Evolutionary conservation across 1,284 basidiomycete genomes (phyloP), one percentile per base, ranked within the genome.

Genomic region (Paramarasmius palmivorus): DNA sequence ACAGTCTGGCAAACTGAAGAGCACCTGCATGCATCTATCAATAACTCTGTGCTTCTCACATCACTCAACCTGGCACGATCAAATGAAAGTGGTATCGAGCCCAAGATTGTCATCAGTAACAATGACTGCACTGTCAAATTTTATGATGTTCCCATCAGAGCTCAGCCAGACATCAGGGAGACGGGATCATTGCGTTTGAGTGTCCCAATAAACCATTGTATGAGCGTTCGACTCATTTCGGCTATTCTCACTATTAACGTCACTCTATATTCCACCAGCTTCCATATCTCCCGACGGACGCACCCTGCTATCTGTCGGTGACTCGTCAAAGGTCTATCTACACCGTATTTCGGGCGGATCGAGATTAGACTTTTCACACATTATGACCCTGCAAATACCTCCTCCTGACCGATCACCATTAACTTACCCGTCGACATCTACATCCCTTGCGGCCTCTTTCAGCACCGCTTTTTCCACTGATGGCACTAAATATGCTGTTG

Each of bases 281-380:
- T 90, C 90, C 22, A 82, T 95, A 61, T 92, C 91, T 1, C 92
- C 92, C 0, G 90, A 94, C 63, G 90, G 90, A 1, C 81, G 85
- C 32, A 92, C 88, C 0, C 76, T 95, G 1, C 79, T 95, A 1
- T 91, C 89, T 0, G 92, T 93, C 0, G 93, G 93, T 8, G 93
- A 95, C 66, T 92, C 91, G 4, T 81, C 86, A 32, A 84, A 92
- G 54, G 84, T 93, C 8, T 88, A 86, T 64, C 79, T 94, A 15
- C 86, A 91, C 63, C 78, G 82, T 50, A 76, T 91, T 55, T 76
- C 78, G 2, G 86, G 86, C 39, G 81, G 83, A 32, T 65, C 77
- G 3, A 73, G 68, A 17, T 73, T 87, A 57, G 73, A 79, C 3
- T 86, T 88, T 56, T 66, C 78, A 29, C 80, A 74, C 36, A 84